These are phyloP conservation scores for Starmerella geochares DNA, from an alignment of 805 yeast species.

Conservation along the genomic window DNA sequence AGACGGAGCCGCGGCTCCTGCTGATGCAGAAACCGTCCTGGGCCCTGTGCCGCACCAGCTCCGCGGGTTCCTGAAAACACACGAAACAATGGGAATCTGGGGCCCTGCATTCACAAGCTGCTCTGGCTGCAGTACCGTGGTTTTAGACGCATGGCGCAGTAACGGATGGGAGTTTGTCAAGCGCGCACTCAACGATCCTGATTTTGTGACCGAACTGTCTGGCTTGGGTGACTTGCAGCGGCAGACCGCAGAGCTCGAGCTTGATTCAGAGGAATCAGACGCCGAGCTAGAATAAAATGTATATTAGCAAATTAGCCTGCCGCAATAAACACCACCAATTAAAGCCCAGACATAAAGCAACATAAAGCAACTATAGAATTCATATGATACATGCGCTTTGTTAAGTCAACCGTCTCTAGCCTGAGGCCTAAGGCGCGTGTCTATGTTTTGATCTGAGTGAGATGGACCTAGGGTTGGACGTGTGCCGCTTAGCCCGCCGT, in stretches of 20 bases:
- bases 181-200: conserved; percentile 54
- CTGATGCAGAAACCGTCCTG: conserved; percentile 36
- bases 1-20: conserved; percentile 39
- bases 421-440: no score
- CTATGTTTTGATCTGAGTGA: not conserved
- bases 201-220: conserved; percentile 62
- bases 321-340: no score
- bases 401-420: no score
- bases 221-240: conserved; percentile 68
- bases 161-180: conserved; percentile 76
- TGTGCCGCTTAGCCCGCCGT: not conserved
- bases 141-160: conserved; percentile 42
- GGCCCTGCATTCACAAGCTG: conserved; percentile 71
- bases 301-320: no score
- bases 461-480: not conserved
- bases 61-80: conserved; percentile 69
- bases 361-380: no score
- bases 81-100: conserved; percentile 50
- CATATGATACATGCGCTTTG: no score
- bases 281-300: conserved; percentile 1
- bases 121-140: conserved; percentile 69
- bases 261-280: conserved; percentile 26
- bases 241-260: conserved; percentile 51
- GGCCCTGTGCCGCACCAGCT: conserved; percentile 84
- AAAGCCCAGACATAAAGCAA: no score